Conservation (phyloP, 2,329 filamentous ascomycete genomes). For the Elsinoe batatas region DNA sequence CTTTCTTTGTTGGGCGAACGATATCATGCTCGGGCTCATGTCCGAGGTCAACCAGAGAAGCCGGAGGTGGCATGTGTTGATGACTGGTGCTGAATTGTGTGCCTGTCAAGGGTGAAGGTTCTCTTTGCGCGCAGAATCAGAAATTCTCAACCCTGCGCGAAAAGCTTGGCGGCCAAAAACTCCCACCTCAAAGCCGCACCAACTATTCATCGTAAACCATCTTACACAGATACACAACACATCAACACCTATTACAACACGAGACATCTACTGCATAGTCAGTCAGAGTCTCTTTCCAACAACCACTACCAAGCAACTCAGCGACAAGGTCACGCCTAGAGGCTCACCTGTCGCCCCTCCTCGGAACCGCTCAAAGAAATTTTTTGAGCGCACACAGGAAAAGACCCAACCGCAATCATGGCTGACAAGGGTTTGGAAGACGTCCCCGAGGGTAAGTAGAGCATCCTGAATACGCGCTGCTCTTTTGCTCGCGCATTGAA, state of each 20-base stretch:
- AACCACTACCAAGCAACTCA: neutral
- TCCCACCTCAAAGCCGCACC: conserved; percentile 44
- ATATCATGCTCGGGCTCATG: conserved; percentile 8
- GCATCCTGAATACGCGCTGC: neutral
- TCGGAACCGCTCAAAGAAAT: conserved; percentile 7
- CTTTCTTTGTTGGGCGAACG: conserved; percentile 18
- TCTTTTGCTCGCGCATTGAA: conserved; percentile 3
- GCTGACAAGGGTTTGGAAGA: conserved; percentile 98
- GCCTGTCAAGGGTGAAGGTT: neutral
- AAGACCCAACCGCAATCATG: conserved; percentile 72
- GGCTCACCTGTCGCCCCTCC: conserved; percentile 11
- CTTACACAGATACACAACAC: conserved; percentile 1
- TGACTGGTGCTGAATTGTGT: neutral
- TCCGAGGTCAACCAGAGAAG: conserved; percentile 14
- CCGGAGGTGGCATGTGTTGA: conserved; percentile 19
- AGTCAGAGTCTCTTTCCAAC: conserved; percentile 11
- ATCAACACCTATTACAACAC: neutral
- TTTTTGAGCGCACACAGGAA: conserved; percentile 24
- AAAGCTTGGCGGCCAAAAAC: neutral
- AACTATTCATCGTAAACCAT: neutral
- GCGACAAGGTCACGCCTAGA: conserved; percentile 8
- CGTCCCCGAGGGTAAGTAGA: conserved; percentile 77
- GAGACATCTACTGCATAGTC: conserved; percentile 12
- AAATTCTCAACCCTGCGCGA: too few relatives aligned
- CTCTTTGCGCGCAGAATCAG: neutral